Conservation (phyloP, 2,329 filamentous ascomycete genomes). For the Neurospora sp. region DNA sequence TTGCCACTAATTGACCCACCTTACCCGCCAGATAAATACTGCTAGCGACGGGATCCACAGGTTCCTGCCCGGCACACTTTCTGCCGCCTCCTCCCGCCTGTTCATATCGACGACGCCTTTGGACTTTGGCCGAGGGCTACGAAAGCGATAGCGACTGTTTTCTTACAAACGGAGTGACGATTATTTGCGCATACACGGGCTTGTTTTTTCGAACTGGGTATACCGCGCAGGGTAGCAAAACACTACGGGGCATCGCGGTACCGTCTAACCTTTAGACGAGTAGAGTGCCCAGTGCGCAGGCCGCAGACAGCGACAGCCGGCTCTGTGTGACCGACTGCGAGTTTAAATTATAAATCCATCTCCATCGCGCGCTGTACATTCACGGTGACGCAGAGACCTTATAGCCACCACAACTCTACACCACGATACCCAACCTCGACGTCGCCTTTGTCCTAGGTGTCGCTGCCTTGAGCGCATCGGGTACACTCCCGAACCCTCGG, state of each 20-base stretch:
- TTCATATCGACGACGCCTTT: slow-evolving; percentile 12
- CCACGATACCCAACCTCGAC: background rate
- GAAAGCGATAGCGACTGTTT: background rate
- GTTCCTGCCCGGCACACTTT: slow-evolving; percentile 6
- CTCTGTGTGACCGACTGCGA: background rate
- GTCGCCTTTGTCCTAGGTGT: background rate
- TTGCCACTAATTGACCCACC: background rate
- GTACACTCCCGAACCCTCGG: background rate
- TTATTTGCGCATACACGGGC: background rate
- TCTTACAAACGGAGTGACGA: background rate
- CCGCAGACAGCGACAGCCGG: background rate
- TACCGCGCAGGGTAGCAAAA: background rate
- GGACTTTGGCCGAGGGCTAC: background rate
- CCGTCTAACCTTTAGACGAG: background rate
- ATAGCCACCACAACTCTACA: background rate
- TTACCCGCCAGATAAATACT: background rate
- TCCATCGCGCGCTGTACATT: background rate
- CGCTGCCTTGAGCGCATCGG: background rate
- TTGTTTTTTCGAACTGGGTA: background rate
- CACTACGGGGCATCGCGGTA: background rate
- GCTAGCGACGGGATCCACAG: background rate
- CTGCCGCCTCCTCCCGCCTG: slow-evolving; percentile 15
- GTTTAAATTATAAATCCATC: background rate
- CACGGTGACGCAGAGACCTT: background rate
- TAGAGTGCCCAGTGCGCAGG: background rate